Percentiles rank a stretch among this genome's conserved stretches.
These are phyloP conservation scores for Malus sieversii DNA, from an alignment of 306 rosid species.

Conservation along the genomic window DNA sequence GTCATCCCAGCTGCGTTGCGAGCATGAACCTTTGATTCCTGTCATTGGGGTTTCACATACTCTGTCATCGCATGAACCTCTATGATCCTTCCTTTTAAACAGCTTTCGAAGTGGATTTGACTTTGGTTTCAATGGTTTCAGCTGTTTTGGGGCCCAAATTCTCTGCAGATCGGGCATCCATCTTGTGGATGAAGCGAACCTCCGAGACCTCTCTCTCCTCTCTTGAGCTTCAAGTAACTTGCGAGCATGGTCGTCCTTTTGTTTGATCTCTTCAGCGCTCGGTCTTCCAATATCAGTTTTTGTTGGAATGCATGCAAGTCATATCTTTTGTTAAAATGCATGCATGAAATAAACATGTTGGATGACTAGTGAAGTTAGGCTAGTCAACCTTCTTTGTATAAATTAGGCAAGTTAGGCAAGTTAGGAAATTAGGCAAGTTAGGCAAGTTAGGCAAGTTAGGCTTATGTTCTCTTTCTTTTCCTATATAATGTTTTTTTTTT, in stretches of 20 bases:
- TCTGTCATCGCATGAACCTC: slow-evolving; percentile 36
- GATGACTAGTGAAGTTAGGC: no score
- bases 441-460: no score
- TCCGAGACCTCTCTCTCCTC: slow-evolving; percentile 66
- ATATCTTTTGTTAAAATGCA: no score
- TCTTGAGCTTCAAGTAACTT: slow-evolving; percentile 50
- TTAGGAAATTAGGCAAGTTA: no score
- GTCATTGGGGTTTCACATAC: slow-evolving; percentile 82
- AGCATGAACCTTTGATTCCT: slow-evolving; percentile 40
- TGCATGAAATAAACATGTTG: no score
- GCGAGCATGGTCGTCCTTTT: slow-evolving; percentile 24
- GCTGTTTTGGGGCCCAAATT: slow-evolving; percentile 82
- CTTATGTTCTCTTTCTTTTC: no score
- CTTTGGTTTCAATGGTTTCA: slow-evolving; percentile 34
- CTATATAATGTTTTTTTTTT: no score
- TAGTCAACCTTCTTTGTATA: no score
- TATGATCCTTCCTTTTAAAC: slow-evolving; percentile 44
- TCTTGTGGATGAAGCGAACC: slow-evolving; percentile 45
- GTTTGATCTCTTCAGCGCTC: slow-evolving; percentile 11
- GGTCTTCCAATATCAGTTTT: slow-evolving; percentile 23
- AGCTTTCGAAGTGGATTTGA: slow-evolving; percentile 35
- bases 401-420: no score
- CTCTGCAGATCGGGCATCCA: slow-evolving; percentile 68
- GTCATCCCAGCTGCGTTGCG: slow-evolving; percentile 19
- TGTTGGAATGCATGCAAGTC: no score